A percentile compares a stretch with the other conserved stretches of the same genome.
Conservation (phyloP, 2,329 filamentous ascomycete genomes). For the Endoconidiophora polonica region DNA sequence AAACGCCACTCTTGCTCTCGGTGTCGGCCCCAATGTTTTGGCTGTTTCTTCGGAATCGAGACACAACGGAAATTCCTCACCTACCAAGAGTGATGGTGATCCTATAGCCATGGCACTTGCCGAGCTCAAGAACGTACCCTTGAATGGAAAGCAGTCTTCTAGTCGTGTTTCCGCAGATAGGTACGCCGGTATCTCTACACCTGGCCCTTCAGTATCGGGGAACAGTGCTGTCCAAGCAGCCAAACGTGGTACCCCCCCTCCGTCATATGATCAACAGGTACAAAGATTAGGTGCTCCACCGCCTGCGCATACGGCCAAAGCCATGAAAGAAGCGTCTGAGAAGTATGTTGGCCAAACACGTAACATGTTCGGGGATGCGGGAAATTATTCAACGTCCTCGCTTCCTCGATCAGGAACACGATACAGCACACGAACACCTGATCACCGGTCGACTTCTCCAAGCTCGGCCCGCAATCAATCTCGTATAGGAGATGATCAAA, state of each 20-base stretch:
- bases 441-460: constrained; percentile 49
- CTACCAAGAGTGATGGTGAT: constrained; percentile 42
- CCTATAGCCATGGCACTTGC: constrained; percentile 86
- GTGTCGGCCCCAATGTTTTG: constrained; percentile 91
- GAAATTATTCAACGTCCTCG: constrained; percentile 10
- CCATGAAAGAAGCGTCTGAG: constrained; percentile 90
- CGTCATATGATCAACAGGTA: constrained; percentile 65
- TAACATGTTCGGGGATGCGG: constrained; percentile 47
- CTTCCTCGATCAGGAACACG: constrained; percentile 29
- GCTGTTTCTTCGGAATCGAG: constrained; percentile 50
- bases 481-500: constrained; percentile 6
- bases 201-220: constrained; percentile 35
- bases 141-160: constrained; percentile 55
- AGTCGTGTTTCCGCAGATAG: constrained; percentile 85
- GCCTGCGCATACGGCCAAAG: constrained; percentile 77
- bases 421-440: constrained; percentile 40
- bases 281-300: constrained; percentile 75
- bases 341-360: constrained; percentile 73
- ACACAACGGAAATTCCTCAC: constrained; percentile 17
- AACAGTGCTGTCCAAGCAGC: constrained; percentile 33
- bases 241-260: constrained; percentile 63
- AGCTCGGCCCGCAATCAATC: not conserved
- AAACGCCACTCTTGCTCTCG: constrained; percentile 79
- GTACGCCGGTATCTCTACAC: constrained; percentile 84
- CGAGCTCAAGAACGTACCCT: constrained; percentile 68